Evolutionary conservation across 306 rosid genomes (phyloP).

Genomic region (Prunus davidiana): DNA sequence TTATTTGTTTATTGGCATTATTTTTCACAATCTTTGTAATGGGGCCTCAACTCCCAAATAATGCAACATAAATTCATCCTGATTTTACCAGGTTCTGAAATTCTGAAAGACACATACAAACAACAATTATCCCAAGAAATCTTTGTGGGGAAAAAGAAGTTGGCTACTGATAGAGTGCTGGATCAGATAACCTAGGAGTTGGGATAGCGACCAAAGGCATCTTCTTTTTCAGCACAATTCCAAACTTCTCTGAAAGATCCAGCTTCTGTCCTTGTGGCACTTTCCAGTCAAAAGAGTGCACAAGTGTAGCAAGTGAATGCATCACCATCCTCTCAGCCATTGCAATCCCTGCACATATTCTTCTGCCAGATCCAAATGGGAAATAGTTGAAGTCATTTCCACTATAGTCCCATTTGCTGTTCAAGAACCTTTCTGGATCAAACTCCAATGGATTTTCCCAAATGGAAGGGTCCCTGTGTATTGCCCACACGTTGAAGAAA

Average conservation of each 20-base stretch:
- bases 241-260: slow-evolving; percentile 54
- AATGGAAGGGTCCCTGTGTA: slow-evolving; percentile 59
- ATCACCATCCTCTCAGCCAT: slow-evolving; percentile 70
- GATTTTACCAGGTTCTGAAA: too few relatives aligned
- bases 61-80: too few relatives aligned
- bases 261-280: slow-evolving; percentile 31
- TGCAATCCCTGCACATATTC: slow-evolving; percentile 67
- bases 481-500: slow-evolving; percentile 72
- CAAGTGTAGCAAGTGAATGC: slow-evolving; percentile 46
- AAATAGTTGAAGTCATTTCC: slow-evolving; percentile 62
- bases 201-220: slow-evolving; percentile 49
- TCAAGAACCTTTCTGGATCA: slow-evolving; percentile 60
- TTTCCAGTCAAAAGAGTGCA: slow-evolving; percentile 66
- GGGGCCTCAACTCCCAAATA: too few relatives aligned
- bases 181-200: slow-evolving; percentile 43
- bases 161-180: slow-evolving; percentile 33
- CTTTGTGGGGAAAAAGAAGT: too few relatives aligned
- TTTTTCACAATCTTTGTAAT: too few relatives aligned
- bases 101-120: too few relatives aligned
- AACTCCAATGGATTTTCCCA: slow-evolving; percentile 68
- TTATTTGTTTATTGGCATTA: too few relatives aligned
- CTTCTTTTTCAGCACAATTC: slow-evolving; percentile 55
- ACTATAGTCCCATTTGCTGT: slow-evolving; percentile 45
- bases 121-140: too few relatives aligned
- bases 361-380: slow-evolving; percentile 78